These are phyloP conservation scores for Fusarium robinianum DNA, from an alignment of 2,329 filamentous ascomycete genomes.

Conservation along the genomic window DNA sequence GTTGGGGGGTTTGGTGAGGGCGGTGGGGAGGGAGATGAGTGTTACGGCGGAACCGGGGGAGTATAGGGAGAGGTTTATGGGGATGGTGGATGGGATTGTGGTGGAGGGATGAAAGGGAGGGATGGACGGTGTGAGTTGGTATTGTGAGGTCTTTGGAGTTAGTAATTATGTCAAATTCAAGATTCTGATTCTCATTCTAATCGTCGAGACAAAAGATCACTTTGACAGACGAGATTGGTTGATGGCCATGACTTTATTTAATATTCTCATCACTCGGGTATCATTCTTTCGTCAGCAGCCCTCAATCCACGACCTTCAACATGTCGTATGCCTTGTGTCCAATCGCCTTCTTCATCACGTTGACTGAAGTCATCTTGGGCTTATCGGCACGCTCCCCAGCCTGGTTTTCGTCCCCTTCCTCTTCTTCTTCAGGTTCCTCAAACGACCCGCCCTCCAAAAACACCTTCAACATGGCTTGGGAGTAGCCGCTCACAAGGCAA, in stretches of 20 bases:
- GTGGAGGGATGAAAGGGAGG: constrained; percentile 37
- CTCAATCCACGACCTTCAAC: constrained; percentile 58
- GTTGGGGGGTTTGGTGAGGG: constrained; percentile 68
- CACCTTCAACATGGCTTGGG: constrained; percentile 61
- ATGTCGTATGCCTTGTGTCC: constrained; percentile 59
- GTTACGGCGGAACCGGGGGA: constrained; percentile 72
- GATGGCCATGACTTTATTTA: no score
- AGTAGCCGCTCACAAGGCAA: constrained; percentile 59
- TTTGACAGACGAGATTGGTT: no score
- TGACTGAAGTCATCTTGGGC: constrained; percentile 24
- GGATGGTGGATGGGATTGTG: constrained; percentile 52
- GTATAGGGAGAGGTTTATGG: constrained; percentile 61
- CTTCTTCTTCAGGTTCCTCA: constrained; percentile 45
- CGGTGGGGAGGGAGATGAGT: constrained; percentile 71
- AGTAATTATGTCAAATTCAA: constrained; percentile 1
- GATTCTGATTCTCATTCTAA: no score
- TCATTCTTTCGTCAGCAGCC: constrained; percentile 15
- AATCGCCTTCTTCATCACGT: constrained; percentile 53
- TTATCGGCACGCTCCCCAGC: constrained; percentile 29
- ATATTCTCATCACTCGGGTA: constrained; percentile 27
- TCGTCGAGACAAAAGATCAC: no score
- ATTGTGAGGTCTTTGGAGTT: not conserved
- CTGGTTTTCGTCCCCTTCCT: constrained; percentile 42
- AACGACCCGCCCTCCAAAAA: constrained; percentile 58
- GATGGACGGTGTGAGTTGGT: not conserved